Evolutionary conservation across 2,329 filamentous ascomycete species (phyloP).

Genomic region (Leptographium wingfieldii): DNA sequence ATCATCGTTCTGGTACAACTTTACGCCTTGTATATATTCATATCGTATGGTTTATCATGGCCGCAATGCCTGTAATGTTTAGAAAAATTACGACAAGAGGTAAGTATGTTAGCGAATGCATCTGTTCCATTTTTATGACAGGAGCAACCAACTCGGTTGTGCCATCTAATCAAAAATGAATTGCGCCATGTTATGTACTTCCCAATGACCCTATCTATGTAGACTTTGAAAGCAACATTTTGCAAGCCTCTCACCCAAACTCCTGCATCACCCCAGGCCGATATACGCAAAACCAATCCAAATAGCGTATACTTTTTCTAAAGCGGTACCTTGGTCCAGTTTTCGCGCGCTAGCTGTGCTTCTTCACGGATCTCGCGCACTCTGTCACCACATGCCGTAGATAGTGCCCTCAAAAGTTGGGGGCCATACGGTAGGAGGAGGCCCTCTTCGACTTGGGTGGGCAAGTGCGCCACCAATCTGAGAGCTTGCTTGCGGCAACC

Average conservation of each 20-base stretch:
- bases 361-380: slow-evolving; percentile 38
- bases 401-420: slow-evolving; percentile 33
- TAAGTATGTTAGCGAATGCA: not conserved
- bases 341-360: slow-evolving; percentile 34
- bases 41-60: not conserved
- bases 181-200: not conserved
- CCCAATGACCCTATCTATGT: not conserved
- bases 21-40: not conserved
- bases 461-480: slow-evolving; percentile 34
- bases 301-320: slow-evolving; percentile 8
- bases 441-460: slow-evolving; percentile 33
- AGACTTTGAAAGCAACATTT: not conserved
- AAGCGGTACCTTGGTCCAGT: slow-evolving; percentile 28
- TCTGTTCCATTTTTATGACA: not conserved
- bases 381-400: slow-evolving; percentile 38
- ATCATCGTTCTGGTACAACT: not conserved
- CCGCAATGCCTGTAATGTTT: not conserved
- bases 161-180: not conserved
- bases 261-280: not conserved
- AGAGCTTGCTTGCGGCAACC: slow-evolving; percentile 34
- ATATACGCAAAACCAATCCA: slow-evolving; percentile 7
- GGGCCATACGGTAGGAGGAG: slow-evolving; percentile 31
- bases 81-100: not conserved
- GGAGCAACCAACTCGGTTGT: not conserved
- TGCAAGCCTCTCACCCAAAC: not conserved